phyloP scores from a whole-genome alignment of 352 stramenopile species.

The Stephanocyclus meneghinianus region DNA sequence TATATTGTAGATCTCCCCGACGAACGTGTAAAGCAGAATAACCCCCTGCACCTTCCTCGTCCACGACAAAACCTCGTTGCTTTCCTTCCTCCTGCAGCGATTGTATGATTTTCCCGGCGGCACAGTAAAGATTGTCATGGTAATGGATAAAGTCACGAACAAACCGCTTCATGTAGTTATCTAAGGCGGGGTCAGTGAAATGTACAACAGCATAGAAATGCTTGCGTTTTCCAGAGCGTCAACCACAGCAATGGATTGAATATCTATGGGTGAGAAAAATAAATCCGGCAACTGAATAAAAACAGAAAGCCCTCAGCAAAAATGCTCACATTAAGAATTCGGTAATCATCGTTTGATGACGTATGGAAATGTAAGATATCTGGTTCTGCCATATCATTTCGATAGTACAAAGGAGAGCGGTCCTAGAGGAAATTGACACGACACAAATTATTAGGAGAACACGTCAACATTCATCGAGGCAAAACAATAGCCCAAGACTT shows the following conservation, averaged over 20 bases:
- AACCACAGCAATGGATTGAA: background rate
- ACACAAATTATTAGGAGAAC: background rate
- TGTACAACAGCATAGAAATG: slow-evolving; percentile 72
- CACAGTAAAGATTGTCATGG: slow-evolving; percentile 65
- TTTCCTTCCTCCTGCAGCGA: slow-evolving; percentile 44
- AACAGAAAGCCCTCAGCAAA: background rate
- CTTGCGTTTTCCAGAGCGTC: background rate
- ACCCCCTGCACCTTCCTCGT: slow-evolving; percentile 50
- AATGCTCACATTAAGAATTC: slow-evolving; percentile 51
- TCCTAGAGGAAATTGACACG: slow-evolving; percentile 5
- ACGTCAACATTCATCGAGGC: background rate
- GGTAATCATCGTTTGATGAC: slow-evolving; percentile 51
- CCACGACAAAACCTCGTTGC: slow-evolving; percentile 49
- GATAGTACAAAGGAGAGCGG: slow-evolving; percentile 56
- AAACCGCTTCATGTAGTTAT: slow-evolving; percentile 61
- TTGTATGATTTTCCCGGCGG: slow-evolving; percentile 57
- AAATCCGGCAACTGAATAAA: background rate
- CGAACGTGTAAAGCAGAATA: slow-evolving; percentile 81
- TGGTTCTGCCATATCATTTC: slow-evolving; percentile 44
- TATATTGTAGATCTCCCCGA: slow-evolving; percentile 83
- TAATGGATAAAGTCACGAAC: slow-evolving; percentile 68
- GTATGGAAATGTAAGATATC: slow-evolving; percentile 69
- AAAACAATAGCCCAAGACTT: background rate
- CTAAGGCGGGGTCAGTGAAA: slow-evolving; percentile 54
- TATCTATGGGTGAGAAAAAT: background rate